Conservation (phyloP, 2,329 filamentous ascomycete species). For the Fusarium temperatum region DNA sequence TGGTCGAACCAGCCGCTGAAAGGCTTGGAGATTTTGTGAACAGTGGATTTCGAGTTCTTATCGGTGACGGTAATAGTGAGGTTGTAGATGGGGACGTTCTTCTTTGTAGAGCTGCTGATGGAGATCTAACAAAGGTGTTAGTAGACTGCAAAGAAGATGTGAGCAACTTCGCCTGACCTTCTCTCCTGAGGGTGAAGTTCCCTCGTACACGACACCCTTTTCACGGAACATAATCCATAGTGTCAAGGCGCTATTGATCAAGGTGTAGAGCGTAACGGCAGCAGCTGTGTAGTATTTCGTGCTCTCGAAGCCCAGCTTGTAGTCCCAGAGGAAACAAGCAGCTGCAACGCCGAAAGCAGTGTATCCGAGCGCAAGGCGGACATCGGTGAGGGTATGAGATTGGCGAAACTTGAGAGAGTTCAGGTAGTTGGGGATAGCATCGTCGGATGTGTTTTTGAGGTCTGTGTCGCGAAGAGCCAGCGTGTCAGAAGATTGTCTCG, state of each 20-base stretch:
- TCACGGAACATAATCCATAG: constrained; percentile 89
- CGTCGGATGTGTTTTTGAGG: constrained; percentile 95
- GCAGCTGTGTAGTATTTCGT: constrained; percentile 84
- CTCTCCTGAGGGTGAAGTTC: constrained; percentile 70
- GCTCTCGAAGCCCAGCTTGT: constrained; percentile 85
- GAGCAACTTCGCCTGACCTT: constrained; percentile 64
- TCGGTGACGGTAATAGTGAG: constrained; percentile 68
- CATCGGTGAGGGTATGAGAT: constrained; percentile 81
- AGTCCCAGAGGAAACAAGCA: constrained; percentile 90
- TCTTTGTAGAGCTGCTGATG: constrained; percentile 77
- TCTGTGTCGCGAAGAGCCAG: constrained; percentile 62
- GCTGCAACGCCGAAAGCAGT: constrained; percentile 80
- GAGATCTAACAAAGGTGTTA: constrained; percentile 65
- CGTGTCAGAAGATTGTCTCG: constrained; percentile 36
- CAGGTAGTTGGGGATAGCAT: constrained; percentile 92
- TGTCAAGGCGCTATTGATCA: constrained; percentile 80
- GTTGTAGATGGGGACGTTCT: constrained; percentile 84
- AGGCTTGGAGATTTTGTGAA: constrained; percentile 66
- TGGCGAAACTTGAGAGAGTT: constrained; percentile 87
- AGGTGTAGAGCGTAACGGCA: constrained; percentile 81
- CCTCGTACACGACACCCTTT: constrained; percentile 82
- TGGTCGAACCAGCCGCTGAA: constrained; percentile 83
- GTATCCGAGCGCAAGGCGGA: constrained; percentile 86
- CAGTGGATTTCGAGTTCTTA: constrained; percentile 51
- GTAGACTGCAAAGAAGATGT: constrained; percentile 12